A percentile compares a stretch with the other conserved stretches of the same genome.
These are phyloP conservation scores for Naganishia antarctica DNA, from an alignment of 768 basidiomycete species.

Conservation along the genomic window DNA sequence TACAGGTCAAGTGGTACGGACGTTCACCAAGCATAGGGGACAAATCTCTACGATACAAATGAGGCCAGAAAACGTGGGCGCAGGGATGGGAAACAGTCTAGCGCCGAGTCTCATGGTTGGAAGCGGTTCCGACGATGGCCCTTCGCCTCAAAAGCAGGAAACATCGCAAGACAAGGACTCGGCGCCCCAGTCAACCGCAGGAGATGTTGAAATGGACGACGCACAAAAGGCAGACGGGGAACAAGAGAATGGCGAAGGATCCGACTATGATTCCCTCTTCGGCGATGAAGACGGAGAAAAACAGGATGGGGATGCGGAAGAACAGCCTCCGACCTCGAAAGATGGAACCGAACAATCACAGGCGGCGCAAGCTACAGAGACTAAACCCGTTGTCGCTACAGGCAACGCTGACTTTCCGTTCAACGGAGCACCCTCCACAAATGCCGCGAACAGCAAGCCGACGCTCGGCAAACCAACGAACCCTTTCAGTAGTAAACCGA, in stretches of 20 bases:
- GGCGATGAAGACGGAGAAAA: constrained; percentile 70
- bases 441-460: not conserved
- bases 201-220: constrained; percentile 27
- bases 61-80: constrained; percentile 54
- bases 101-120: constrained; percentile 24
- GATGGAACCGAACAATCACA: not conserved
- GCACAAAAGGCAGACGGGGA: constrained; percentile 6
- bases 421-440: not conserved
- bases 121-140: constrained; percentile 16
- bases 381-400: not conserved
- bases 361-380: not conserved
- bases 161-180: not conserved
- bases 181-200: constrained; percentile 14
- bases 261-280: constrained; percentile 80
- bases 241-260: constrained; percentile 55
- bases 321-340: not conserved
- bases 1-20: constrained; percentile 71
- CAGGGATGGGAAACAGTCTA: constrained; percentile 10
- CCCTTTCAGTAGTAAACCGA: not conserved
- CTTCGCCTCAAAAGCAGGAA: not conserved
- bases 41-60: constrained; percentile 78
- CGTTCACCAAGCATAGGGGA: constrained; percentile 73
- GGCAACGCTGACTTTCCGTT: not conserved
- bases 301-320: constrained; percentile 52
- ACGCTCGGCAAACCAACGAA: not conserved